Evolutionary conservation across 2,329 filamentous ascomycete species (phyloP), one percentile per base, ranked within the genome.

Genomic region (Aspergillus felis): DNA sequence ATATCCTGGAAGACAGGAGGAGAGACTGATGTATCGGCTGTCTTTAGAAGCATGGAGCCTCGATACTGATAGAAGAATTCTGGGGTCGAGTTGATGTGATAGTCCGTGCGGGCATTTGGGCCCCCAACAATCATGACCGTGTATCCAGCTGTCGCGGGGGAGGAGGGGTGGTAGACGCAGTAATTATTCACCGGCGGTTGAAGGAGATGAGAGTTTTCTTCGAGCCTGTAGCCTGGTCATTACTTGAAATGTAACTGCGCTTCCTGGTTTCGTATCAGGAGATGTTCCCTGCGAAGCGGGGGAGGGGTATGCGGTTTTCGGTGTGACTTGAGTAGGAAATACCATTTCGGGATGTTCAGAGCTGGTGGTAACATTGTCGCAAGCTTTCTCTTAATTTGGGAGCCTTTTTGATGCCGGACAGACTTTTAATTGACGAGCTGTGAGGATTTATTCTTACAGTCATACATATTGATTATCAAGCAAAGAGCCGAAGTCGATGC

Each of bases 11-110:
- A 96, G 50, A 78, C 71, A 0, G 74, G 74, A 59, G 72, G 81
- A 74, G 57, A 81, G 75, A 68, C 79, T 57, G 69, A 71, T 5
- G 75, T 76, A 70, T 97, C 91, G 62, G 97, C 90, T 17, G 94
- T 89, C 73, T 95, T 96, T 66, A 99, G 88, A 57, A 94, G 82
- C 93, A 97, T 97, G 64, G 88, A 87, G 64, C 94, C 94, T 68
- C 87, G 87, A 83, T 96, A 87, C 77, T 97, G 93, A 82, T 94
- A 97, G 85, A 97, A 99, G 88, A 92, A 97, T 76, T 97, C 94
- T 12, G 94, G 87, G 0, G 93, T 97, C 68, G 87, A 81, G 82
- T 97, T 97, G 84, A 97, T 93, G 82, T 97, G 94, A 81, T 97
- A 99, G 81, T 97, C 94, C 56, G 92, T 97, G 63, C 94, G 87